These are phyloP conservation scores for Teunomyces barrocoloradensis DNA, from an alignment of 805 yeast species.

Conservation along the genomic window DNA sequence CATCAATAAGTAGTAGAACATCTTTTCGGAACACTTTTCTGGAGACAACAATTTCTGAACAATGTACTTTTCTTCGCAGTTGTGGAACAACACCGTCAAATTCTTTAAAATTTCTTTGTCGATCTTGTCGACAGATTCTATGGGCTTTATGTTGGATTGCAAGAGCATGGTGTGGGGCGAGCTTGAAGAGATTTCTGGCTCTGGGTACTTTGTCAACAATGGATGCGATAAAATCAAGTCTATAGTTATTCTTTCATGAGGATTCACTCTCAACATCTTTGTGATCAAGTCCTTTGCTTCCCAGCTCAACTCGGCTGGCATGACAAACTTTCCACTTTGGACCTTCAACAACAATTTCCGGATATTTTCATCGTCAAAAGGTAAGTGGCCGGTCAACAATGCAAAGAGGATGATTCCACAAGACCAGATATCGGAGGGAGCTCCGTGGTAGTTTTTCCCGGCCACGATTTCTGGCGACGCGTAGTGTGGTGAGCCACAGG, in stretches of 20 bases:
- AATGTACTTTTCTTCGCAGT: conserved; percentile 56
- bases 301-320: conserved; percentile 73
- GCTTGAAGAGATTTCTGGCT: conserved; percentile 17
- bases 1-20: conserved; percentile 71
- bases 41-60: conserved; percentile 51
- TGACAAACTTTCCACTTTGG: conserved; percentile 80
- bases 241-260: conserved; percentile 74
- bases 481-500: conserved; percentile 98
- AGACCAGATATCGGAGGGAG: conserved; percentile 97
- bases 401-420: conserved; percentile 96
- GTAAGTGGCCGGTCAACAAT: conserved; percentile 87
- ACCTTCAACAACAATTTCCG: conserved; percentile 84
- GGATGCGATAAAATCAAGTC: conserved; percentile 80
- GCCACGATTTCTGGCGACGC: conserved; percentile 98
- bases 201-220: conserved; percentile 68
- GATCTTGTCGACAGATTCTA: conserved; percentile 45
- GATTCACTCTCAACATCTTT: conserved; percentile 80
- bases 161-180: not conserved
- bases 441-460: conserved; percentile 93
- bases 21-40: conserved; percentile 71
- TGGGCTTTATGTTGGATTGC: conserved; percentile 27
- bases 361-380: conserved; percentile 95
- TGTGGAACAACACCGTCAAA: conserved; percentile 78
- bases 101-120: conserved; percentile 75
- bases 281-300: conserved; percentile 88